Conservation (phyloP, 192 early-diverging fungal genomes). For the Lobosporangium transversale region DNA sequence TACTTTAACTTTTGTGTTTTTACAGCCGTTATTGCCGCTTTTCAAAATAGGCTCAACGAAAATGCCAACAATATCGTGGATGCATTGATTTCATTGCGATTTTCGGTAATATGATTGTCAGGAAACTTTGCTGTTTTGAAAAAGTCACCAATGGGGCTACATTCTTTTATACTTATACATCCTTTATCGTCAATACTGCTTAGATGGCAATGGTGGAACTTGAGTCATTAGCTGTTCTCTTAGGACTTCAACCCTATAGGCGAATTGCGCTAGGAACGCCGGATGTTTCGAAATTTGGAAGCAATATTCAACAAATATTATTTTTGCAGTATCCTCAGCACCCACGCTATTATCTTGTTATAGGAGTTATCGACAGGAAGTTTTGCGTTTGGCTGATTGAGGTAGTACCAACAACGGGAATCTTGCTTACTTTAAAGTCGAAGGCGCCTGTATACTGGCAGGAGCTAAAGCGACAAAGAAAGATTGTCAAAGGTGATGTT, state of each 20-base stretch:
- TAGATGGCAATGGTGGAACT: slow-evolving; percentile 51
- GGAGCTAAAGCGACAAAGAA: slow-evolving; percentile 13
- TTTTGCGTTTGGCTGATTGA: slow-evolving; percentile 48
- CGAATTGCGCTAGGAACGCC: slow-evolving; percentile 25
- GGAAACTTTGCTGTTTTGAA: not conserved
- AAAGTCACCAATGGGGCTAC: not conserved
- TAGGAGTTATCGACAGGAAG: slow-evolving; percentile 38
- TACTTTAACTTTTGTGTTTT: too few species aligned
- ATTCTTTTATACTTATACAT: not conserved
- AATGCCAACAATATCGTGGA: slow-evolving; percentile 50
- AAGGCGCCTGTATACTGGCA: slow-evolving; percentile 41
- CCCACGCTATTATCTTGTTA: slow-evolving; percentile 41
- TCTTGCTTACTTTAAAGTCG: slow-evolving; percentile 34
- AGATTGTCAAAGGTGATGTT: not conserved
- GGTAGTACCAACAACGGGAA: slow-evolving; percentile 23
- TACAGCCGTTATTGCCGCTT: slow-evolving; percentile 35
- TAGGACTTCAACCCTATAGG: slow-evolving; percentile 43
- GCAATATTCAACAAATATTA: slow-evolving; percentile 39
- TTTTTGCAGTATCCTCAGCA: slow-evolving; percentile 51
- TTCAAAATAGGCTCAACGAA: slow-evolving; percentile 40
- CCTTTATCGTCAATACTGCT: not conserved
- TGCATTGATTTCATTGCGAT: slow-evolving; percentile 34
- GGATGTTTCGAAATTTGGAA: slow-evolving; percentile 27
- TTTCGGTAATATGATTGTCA: too few species aligned
- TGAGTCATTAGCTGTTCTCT: slow-evolving; percentile 25